These are phyloP conservation scores for Ceratocystis alfenasii DNA, from an alignment of 2,329 filamentous ascomycete genomes.

Conservation along the genomic window DNA sequence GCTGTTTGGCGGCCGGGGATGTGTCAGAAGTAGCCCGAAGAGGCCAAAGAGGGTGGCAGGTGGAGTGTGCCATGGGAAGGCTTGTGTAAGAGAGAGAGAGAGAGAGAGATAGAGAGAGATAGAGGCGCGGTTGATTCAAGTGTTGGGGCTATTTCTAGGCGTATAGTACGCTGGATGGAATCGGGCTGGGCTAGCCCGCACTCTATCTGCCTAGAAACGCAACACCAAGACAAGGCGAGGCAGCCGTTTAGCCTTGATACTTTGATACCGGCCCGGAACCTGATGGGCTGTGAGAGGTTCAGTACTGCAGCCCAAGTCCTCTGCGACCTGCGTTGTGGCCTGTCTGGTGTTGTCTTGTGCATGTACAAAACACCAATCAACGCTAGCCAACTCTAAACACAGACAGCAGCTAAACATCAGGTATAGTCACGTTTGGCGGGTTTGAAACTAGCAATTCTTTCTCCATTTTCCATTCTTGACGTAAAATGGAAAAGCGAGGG, in stretches of 20 bases:
- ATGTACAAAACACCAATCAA: background rate
- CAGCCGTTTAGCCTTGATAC: too few relatives aligned
- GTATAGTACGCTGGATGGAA: background rate
- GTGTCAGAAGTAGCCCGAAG: background rate
- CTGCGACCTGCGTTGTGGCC: too few relatives aligned
- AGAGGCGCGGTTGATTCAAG: background rate
- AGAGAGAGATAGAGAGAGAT: background rate
- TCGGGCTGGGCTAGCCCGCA: background rate
- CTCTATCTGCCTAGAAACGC: background rate
- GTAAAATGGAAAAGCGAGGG: background rate
- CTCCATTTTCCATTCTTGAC: slow-evolving; percentile 7
- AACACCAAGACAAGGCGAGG: background rate
- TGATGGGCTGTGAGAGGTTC: background rate
- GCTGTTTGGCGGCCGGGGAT: background rate
- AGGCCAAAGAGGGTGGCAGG: background rate
- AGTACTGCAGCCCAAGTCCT: too few relatives aligned
- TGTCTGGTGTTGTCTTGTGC: background rate
- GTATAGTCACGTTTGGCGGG: background rate
- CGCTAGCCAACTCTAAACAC: background rate
- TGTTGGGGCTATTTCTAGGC: background rate
- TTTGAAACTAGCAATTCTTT: slow-evolving; percentile 5
- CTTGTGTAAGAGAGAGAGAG: background rate
- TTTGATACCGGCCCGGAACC: slow-evolving; percentile 6
- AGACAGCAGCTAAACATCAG: background rate
- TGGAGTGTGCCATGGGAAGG: background rate